Evolutionary conservation across 2,329 filamentous ascomycete genomes (phyloP).

Genomic region (Trichoderma polysporum): DNA sequence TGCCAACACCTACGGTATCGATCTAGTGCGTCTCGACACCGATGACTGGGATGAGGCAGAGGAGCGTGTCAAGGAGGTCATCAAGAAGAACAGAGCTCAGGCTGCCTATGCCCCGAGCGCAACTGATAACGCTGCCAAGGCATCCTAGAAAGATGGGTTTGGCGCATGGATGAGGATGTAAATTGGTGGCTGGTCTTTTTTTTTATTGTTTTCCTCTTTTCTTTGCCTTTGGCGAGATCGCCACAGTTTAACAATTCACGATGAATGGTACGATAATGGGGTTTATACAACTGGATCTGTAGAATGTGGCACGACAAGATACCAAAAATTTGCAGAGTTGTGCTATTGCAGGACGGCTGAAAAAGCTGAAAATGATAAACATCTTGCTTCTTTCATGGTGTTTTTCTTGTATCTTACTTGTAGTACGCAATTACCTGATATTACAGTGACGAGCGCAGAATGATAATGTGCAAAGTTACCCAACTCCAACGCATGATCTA

Average conservation of each 20-base stretch:
- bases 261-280: constrained; percentile 15
- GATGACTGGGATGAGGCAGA: constrained; percentile 92
- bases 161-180: constrained; percentile 9
- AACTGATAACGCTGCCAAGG: constrained; percentile 36
- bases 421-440: neutral
- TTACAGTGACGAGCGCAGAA: neutral
- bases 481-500: neutral
- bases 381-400: neutral
- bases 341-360: neutral
- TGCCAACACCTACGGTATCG: constrained; percentile 73
- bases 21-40: constrained; percentile 77
- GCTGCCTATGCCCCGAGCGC: constrained; percentile 52
- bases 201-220: neutral
- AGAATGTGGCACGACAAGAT: constrained; percentile 19
- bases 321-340: constrained; percentile 21
- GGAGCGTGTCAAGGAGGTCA: constrained; percentile 74
- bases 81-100: constrained; percentile 67
- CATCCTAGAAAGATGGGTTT: constrained; percentile 32
- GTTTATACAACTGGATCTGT: constrained; percentile 15
- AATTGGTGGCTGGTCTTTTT: constrained; percentile 18
- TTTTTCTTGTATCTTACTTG: neutral
- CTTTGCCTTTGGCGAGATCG: constrained; percentile 12
- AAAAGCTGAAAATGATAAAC: neutral
- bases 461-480: too few relatives aligned
- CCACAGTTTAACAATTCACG: constrained; percentile 7